A percentile compares a stretch with the other conserved stretches of the same genome.
phyloP scores from a whole-genome alignment of 345 rosid genomes.

The Corchorus capsularis region DNA sequence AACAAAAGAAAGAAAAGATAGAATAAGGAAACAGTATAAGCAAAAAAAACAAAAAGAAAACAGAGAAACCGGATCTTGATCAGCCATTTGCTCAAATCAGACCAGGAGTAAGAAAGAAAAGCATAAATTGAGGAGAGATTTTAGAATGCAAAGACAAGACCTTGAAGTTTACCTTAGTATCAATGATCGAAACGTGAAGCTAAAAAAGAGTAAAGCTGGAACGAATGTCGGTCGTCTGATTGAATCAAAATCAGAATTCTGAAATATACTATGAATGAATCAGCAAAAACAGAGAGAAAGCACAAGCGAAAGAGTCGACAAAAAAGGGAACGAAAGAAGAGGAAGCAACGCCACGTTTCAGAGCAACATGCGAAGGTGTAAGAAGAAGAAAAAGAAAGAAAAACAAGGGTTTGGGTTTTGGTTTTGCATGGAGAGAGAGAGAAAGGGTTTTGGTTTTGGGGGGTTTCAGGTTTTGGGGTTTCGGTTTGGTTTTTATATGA shows the following conservation, averaged over 20 bases:
- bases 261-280: neutral
- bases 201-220: neutral
- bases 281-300: neutral
- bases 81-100: neutral
- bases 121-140: neutral
- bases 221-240: neutral
- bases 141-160: neutral
- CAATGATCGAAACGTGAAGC: constrained; percentile 3
- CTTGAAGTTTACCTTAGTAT: neutral
- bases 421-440: neutral
- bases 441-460: neutral
- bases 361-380: neutral
- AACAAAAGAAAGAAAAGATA: neutral
- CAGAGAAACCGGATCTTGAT: constrained; percentile 15
- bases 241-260: neutral
- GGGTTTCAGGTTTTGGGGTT: neutral
- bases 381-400: neutral
- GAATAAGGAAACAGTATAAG: neutral
- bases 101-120: neutral
- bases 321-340: constrained; percentile 12
- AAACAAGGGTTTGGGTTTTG: neutral
- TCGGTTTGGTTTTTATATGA: neutral
- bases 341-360: constrained; percentile 31
- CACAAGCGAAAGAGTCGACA: neutral
- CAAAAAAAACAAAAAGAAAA: neutral